phyloP scores from a whole-genome alignment of 257 asterid genomes.

The Asclepias syriaca region DNA sequence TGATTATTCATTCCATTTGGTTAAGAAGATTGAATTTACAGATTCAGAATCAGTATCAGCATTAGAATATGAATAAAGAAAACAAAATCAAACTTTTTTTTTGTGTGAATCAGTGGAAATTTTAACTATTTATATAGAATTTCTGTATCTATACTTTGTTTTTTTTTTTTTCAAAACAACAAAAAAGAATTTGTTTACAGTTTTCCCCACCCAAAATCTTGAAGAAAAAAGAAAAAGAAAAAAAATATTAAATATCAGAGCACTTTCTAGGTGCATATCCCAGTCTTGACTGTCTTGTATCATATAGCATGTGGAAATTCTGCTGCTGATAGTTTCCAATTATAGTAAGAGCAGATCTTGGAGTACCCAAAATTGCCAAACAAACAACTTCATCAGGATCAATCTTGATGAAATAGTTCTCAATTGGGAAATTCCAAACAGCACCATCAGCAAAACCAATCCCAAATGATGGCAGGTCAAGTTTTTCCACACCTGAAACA shows the following conservation, averaged over 20 bases:
- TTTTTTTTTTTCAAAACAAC: neutral
- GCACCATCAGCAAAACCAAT: slow-evolving; percentile 79
- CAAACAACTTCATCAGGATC: slow-evolving; percentile 77
- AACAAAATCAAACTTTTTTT: neutral
- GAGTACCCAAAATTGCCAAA: slow-evolving; percentile 78
- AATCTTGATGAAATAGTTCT: slow-evolving; percentile 70
- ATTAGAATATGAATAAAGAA: neutral
- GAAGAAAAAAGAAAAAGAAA: neutral
- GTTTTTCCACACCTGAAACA: slow-evolving; percentile 45
- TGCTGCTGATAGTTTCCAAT: slow-evolving; percentile 94
- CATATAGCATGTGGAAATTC: slow-evolving; percentile 76
- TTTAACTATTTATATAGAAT: neutral
- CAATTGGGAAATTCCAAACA: slow-evolving; percentile 74
- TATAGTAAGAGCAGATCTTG: slow-evolving; percentile 63
- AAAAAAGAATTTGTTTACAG: slow-evolving; percentile 18
- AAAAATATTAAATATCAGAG: slow-evolving; percentile 39
- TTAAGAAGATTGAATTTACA: slow-evolving; percentile 49
- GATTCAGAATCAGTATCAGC: neutral
- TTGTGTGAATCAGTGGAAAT: neutral
- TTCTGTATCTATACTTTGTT: neutral
- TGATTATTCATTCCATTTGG: slow-evolving; percentile 81
- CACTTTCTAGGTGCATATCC: slow-evolving; percentile 78
- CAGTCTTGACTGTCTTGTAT: slow-evolving; percentile 63
- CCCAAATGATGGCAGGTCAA: slow-evolving; percentile 66
- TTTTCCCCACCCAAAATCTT: slow-evolving; percentile 17